These are phyloP conservation scores for Phialophora verrucosa DNA, from an alignment of 2,329 filamentous ascomycete genomes.

Conservation along the genomic window DNA sequence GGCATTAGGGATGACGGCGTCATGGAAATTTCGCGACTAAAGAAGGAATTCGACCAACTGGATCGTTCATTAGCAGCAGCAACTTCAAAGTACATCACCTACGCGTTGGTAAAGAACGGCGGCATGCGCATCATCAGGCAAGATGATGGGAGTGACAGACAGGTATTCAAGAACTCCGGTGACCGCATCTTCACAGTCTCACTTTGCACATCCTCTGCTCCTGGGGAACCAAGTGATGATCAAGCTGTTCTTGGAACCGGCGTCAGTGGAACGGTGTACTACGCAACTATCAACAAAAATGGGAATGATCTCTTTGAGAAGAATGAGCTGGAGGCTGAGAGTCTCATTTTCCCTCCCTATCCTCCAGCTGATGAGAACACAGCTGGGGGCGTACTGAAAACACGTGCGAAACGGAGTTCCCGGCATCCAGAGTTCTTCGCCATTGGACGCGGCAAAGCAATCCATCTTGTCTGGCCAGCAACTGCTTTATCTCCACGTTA, in stretches of 20 bases:
- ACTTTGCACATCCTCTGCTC: constrained; percentile 71
- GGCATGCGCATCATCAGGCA: constrained; percentile 93
- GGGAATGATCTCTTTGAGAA: constrained; percentile 81
- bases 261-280: constrained; percentile 95
- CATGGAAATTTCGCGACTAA: constrained; percentile 90
- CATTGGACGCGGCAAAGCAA: constrained; percentile 92
- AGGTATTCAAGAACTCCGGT: constrained; percentile 87
- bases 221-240: constrained; percentile 61
- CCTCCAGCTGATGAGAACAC: constrained; percentile 86
- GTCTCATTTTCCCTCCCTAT: constrained; percentile 87
- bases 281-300: constrained; percentile 78
- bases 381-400: constrained; percentile 92
- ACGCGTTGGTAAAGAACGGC: constrained; percentile 90
- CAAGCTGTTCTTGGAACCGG: constrained; percentile 91
- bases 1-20: constrained; percentile 78
- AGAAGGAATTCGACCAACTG: constrained; percentile 97
- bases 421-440: constrained; percentile 92
- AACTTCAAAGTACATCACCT: constrained; percentile 88
- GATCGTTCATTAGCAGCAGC: constrained; percentile 92
- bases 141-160: constrained; percentile 87
- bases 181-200: constrained; percentile 96
- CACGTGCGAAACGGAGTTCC: constrained; percentile 86
- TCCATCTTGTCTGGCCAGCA: constrained; percentile 78
- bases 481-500: constrained; percentile 60
- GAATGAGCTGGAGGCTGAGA: constrained; percentile 79